Conservation (phyloP, 2,329 filamentous ascomycete species). For the Lachnellula suecica region DNA sequence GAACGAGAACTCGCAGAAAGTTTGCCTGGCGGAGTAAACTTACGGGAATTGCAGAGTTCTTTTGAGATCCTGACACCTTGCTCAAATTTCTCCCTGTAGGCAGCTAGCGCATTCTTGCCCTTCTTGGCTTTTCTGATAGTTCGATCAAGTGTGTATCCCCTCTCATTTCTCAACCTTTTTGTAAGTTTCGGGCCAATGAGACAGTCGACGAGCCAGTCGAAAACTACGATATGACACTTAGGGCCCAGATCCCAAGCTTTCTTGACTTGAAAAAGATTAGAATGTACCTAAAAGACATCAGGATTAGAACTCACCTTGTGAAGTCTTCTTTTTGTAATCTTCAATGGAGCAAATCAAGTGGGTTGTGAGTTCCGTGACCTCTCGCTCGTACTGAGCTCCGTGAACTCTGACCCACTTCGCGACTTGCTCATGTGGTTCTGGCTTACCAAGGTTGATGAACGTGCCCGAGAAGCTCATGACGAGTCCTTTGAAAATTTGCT, state of each 20-base stretch:
- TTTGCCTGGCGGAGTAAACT: conserved; percentile 21
- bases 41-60: conserved; percentile 50
- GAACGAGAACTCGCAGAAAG: no score
- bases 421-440: conserved; percentile 54
- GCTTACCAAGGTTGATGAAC: conserved; percentile 39
- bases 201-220: conserved; percentile 46
- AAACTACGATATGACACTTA: conserved; percentile 42
- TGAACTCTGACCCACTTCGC: conserved; percentile 63
- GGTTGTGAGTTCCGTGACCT: conserved; percentile 58
- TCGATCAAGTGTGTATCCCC: conserved; percentile 22
- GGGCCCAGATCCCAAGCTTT: conserved; percentile 36
- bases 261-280: conserved; percentile 33
- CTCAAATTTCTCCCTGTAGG: conserved; percentile 33
- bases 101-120: conserved; percentile 38
- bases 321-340: conserved; percentile 49
- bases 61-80: conserved; percentile 36
- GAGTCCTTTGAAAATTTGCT: conserved; percentile 49
- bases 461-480: conserved; percentile 59
- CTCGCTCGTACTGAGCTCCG: conserved; percentile 55
- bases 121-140: conserved; percentile 26
- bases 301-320: conserved; percentile 20
- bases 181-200: conserved; percentile 31
- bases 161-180: conserved; percentile 23
- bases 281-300: neutral
- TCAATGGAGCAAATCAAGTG: conserved; percentile 69